Percentiles rank a stretch among this genome's conserved stretches.
These are phyloP conservation scores for Fusarium secorum DNA, from an alignment of 2,329 filamentous ascomycete species.

Conservation along the genomic window DNA sequence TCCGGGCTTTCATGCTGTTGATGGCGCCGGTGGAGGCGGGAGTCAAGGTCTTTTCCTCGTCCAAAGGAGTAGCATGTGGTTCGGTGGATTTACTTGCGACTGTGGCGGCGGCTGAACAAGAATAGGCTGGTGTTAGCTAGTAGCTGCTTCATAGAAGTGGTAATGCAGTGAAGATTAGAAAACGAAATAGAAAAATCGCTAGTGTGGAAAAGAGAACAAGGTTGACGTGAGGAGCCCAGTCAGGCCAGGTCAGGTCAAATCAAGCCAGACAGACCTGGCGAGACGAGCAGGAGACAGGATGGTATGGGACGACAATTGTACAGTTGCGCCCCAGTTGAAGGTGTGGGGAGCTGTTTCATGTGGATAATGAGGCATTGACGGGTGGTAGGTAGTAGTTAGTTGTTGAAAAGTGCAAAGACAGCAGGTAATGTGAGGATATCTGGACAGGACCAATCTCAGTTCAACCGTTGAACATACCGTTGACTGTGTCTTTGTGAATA, in stretches of 20 bases:
- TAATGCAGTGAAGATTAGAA: background rate
- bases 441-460: background rate
- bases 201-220: slow-evolving; percentile 7
- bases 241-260: background rate
- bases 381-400: background rate
- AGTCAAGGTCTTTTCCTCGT: slow-evolving; percentile 46
- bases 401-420: slow-evolving; percentile 16
- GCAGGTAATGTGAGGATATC: background rate
- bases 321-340: slow-evolving; percentile 28
- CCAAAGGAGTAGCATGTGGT: slow-evolving; percentile 43
- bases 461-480: slow-evolving; percentile 30
- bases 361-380: slow-evolving; percentile 24
- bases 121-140: slow-evolving; percentile 33
- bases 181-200: background rate
- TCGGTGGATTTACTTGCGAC: slow-evolving; percentile 31
- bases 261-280: background rate
- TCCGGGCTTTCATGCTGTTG: slow-evolving; percentile 51
- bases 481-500: slow-evolving; percentile 46
- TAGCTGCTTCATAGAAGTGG: background rate
- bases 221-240: slow-evolving; percentile 27
- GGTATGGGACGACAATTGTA: slow-evolving; percentile 22
- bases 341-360: slow-evolving; percentile 40
- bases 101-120: slow-evolving; percentile 29
- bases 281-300: slow-evolving; percentile 11
- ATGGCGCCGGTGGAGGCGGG: slow-evolving; percentile 51